Evolutionary conservation across 108 stramenopile species (phyloP).

Genomic region (Conticribra guillardii): DNA sequence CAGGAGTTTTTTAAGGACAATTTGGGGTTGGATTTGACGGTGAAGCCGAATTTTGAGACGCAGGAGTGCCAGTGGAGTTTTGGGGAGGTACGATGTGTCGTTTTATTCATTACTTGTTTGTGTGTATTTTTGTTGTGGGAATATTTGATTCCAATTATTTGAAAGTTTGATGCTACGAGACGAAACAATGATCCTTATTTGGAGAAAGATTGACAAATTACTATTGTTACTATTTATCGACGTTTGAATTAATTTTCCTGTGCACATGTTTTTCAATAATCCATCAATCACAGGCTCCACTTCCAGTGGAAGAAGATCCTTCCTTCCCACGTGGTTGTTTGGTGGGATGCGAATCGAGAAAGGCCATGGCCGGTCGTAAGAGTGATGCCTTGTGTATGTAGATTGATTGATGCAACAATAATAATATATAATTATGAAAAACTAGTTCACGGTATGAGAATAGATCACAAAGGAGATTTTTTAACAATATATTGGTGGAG

Average conservation of each 20-base stretch:
- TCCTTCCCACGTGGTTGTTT: slow-evolving; percentile 85
- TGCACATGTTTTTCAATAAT: no score
- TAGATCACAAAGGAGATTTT: no score
- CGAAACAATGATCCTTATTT: not conserved
- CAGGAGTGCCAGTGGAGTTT: slow-evolving; percentile 95
- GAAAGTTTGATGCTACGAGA: not conserved
- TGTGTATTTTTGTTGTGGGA: no score
- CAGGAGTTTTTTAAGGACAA: slow-evolving; percentile 87
- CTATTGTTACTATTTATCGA: not conserved
- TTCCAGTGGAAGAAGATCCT: slow-evolving; percentile 64
- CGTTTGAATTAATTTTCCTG: no score
- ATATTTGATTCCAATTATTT: not conserved
- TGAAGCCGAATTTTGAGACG: slow-evolving; percentile 88
- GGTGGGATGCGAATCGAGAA: slow-evolving; percentile 79
- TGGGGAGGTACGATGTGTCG: no score
- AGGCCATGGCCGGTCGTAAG: slow-evolving; percentile 52
- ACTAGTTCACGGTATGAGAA: no score
- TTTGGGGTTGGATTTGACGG: slow-evolving; percentile 79
- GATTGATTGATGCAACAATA: no score
- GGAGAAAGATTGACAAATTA: not conserved
- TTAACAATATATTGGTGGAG: no score
- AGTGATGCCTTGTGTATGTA: slow-evolving; percentile 32
- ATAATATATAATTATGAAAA: no score
- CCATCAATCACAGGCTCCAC: slow-evolving; percentile 28
- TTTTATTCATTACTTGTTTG: no score